Conservation (phyloP, 164 flowering plant species). For the Annona cherimola region DNA sequence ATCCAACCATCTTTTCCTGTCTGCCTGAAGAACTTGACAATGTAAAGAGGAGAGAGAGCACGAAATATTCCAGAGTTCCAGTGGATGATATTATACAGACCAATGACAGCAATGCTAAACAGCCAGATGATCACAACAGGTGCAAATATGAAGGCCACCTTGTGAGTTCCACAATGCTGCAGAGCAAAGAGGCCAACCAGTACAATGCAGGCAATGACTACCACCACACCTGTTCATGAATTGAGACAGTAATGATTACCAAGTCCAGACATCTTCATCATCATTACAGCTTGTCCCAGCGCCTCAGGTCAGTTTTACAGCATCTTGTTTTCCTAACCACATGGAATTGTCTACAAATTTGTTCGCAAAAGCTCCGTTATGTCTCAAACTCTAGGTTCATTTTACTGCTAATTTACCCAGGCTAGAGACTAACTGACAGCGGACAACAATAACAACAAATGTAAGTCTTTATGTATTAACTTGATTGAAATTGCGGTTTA, state of each 20-base stretch:
- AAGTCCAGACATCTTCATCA: background rate
- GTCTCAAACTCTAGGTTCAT: no score
- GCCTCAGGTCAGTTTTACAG: no score
- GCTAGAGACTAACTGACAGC: no score
- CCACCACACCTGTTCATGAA: slow-evolving; percentile 35
- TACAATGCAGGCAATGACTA: slow-evolving; percentile 35
- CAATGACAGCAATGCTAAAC: slow-evolving; percentile 38
- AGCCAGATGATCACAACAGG: slow-evolving; percentile 64
- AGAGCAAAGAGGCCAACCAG: slow-evolving; percentile 56
- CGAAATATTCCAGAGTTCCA: slow-evolving; percentile 55
- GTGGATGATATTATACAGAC: slow-evolving; percentile 50
- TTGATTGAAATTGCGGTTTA: no score
- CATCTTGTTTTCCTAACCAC: no score
- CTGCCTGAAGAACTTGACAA: slow-evolving; percentile 41
- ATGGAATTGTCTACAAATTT: no score
- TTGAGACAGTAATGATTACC: slow-evolving; percentile 1
- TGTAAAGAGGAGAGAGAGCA: slow-evolving; percentile 67
- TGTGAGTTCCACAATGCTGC: slow-evolving; percentile 63
- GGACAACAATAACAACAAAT: no score
- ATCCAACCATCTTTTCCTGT: slow-evolving; percentile 70
- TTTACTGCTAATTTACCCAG: no score
- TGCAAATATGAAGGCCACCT: slow-evolving; percentile 53
- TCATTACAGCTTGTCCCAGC: background rate
- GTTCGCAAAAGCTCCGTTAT: no score
- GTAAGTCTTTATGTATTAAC: no score